These are phyloP conservation scores for Hymenoscyphus fructigenus DNA, from an alignment of 2,329 filamentous ascomycete genomes.

Conservation along the genomic window DNA sequence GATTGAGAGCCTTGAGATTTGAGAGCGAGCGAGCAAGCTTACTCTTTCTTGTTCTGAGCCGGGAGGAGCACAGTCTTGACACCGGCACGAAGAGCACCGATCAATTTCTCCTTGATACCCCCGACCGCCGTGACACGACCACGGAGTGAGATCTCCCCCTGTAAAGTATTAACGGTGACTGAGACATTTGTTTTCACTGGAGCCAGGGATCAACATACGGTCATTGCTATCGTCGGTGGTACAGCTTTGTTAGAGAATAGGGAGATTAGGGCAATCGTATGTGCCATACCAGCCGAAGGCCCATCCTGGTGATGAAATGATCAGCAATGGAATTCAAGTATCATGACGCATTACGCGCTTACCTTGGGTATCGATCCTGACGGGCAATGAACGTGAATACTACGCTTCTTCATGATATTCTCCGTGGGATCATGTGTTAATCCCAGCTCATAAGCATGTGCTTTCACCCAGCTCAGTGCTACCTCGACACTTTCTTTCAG, in stretches of 20 bases:
- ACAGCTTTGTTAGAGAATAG: conserved; percentile 85
- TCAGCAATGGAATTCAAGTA: conserved; percentile 20
- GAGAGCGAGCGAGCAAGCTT: conserved; percentile 18
- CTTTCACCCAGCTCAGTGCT: conserved; percentile 94
- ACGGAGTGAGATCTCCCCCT: conserved; percentile 71
- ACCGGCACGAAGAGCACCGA: conserved; percentile 87
- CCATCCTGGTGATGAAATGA: conserved; percentile 65
- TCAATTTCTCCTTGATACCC: conserved; percentile 98
- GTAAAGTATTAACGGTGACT: conserved; percentile 17
- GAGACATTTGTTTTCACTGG: background rate
- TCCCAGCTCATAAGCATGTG: conserved; percentile 87
- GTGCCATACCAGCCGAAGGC: conserved; percentile 82
- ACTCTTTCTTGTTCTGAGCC: conserved; percentile 83
- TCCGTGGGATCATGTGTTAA: conserved; percentile 76
- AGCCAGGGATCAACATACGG: conserved; percentile 50
- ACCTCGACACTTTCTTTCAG: conserved; percentile 97
- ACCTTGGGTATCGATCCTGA: conserved; percentile 95
- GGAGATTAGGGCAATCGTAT: conserved; percentile 89
- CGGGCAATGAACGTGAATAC: conserved; percentile 94
- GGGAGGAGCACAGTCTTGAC: conserved; percentile 93
- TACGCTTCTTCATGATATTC: conserved; percentile 94
- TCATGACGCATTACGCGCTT: conserved; percentile 36
- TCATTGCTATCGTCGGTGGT: conserved; percentile 94
- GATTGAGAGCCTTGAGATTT: background rate
- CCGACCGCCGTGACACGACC: conserved; percentile 92